Base-by-base conservation (phyloP, 2,329 filamentous ascomycete genomes). In the Alternaria sp. region DNA sequence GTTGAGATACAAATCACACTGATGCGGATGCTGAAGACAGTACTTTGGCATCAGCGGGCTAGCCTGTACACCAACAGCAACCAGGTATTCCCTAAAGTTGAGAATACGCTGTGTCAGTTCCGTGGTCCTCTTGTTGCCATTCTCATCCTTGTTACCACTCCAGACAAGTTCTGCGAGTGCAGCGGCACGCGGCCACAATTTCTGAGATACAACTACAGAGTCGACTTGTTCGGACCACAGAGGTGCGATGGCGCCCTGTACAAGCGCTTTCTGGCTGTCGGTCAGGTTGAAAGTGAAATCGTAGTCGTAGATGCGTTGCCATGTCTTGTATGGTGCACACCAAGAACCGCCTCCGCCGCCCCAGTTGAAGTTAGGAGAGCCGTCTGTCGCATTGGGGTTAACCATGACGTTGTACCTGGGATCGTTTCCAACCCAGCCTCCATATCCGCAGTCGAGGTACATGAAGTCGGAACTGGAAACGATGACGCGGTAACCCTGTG, bases 241-340 rank as follows among this genome's bases (percentile, higher is more conserved):
- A 0, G 85, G 83, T 0, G 84, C 81, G 38, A 83, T 80, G 28
- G 81, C 83, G n/a, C 85, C 85, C 20, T 85, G 78, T 20, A 87
- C 70, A 56, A 85, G 85, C 49, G 79, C 75, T 38, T 81, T 81
- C 65, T 87, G 80, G 0, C 72, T 64, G 0, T 75, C 75, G 1
- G 83, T 84, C 8, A 87, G 80, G 64, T 82, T 82, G 46, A 73
- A 63, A 0, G 84, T 84, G 70, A 87, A 86, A 75, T 87, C 85
- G 71, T 83, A 87, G 79, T 85, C 80, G 75, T 87, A 87, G 74
- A 87, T 86, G 50, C 85, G 84, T 72, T 87, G 85, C 85, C 85
- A 87, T 20, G 84, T 86, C 73, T 87, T 87, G 80, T 86, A 87
- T 0, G 85, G 85, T 0, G 81, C 82, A 68, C 85, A 87, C 85